A percentile compares a stretch with the other conserved stretches of the same genome.
These are phyloP conservation scores for Globisporangium ultimum DNA, from an alignment of 352 stramenopile genomes.

Conservation along the genomic window DNA sequence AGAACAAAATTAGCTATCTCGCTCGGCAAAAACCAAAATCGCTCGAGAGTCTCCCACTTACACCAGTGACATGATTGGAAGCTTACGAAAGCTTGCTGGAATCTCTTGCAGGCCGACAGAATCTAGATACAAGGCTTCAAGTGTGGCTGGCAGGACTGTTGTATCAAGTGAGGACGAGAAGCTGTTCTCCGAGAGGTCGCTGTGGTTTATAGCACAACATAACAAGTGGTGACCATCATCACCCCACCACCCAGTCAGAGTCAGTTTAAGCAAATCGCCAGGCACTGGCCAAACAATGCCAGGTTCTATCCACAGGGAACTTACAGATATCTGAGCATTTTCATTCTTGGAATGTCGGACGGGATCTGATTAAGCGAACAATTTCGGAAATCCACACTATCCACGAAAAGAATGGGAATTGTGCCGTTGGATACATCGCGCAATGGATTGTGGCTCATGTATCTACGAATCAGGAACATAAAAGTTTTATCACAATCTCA, in stretches of 20 bases:
- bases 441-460: neutral
- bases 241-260: too few relatives aligned
- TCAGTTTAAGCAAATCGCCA: too few relatives aligned
- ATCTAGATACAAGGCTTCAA: constrained; percentile 1
- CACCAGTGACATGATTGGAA: neutral
- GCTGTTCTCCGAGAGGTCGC: constrained; percentile 4
- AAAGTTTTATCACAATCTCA: too few relatives aligned
- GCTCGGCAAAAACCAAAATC: too few relatives aligned
- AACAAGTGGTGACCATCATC: neutral
- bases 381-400: neutral
- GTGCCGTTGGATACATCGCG: neutral
- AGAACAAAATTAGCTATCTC: too few relatives aligned
- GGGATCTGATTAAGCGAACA: constrained; percentile 4
- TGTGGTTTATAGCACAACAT: neutral
- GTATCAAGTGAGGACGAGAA: neutral
- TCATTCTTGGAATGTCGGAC: constrained; percentile 1
- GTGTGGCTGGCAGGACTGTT: neutral
- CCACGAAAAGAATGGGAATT: constrained; percentile 1
- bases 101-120: constrained; percentile 2
- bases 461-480: neutral
- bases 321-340: neutral
- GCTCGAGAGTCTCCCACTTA: neutral
- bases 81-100: neutral
- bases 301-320: neutral
- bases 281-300: too few relatives aligned